phyloP scores from a whole-genome alignment of 306 rosid species.

The Pyrus bretschneideri region DNA sequence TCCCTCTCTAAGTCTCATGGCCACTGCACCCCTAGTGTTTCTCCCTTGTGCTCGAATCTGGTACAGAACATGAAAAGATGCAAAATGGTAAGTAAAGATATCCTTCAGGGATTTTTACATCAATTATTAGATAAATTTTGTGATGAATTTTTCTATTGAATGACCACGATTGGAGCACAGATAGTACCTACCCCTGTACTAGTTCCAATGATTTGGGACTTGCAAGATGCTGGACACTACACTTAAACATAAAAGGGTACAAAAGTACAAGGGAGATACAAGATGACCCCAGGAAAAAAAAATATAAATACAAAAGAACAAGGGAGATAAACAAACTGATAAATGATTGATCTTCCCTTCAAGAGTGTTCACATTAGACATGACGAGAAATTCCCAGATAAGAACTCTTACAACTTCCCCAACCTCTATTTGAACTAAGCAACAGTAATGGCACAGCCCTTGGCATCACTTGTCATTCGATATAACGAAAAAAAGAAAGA shows the following conservation, averaged over 20 bases:
- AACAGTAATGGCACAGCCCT: neutral
- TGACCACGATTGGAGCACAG: neutral
- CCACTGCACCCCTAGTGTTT: slow-evolving; percentile 81
- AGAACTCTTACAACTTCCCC: neutral
- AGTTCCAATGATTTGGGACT: neutral
- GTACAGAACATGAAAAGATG: slow-evolving; percentile 10
- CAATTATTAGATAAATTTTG: neutral
- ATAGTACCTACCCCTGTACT: neutral
- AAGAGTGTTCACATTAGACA: neutral
- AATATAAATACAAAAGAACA: neutral
- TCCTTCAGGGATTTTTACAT: neutral
- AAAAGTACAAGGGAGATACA: neutral
- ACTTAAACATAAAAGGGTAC: neutral
- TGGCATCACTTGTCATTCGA: neutral
- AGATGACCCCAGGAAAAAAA: neutral
- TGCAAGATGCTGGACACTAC: neutral
- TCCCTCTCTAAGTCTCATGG: slow-evolving; percentile 77
- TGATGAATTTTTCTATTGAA: neutral
- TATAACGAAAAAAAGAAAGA: too few relatives aligned
- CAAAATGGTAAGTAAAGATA: neutral
- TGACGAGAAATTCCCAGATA: neutral
- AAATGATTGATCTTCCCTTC: neutral
- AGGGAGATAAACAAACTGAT: neutral
- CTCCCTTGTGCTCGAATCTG: slow-evolving; percentile 85
- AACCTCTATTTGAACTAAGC: neutral